Evolutionary conservation across 495 filamentous ascomycete genomes (phyloP).

Genomic region (Penicillium pulvis): DNA sequence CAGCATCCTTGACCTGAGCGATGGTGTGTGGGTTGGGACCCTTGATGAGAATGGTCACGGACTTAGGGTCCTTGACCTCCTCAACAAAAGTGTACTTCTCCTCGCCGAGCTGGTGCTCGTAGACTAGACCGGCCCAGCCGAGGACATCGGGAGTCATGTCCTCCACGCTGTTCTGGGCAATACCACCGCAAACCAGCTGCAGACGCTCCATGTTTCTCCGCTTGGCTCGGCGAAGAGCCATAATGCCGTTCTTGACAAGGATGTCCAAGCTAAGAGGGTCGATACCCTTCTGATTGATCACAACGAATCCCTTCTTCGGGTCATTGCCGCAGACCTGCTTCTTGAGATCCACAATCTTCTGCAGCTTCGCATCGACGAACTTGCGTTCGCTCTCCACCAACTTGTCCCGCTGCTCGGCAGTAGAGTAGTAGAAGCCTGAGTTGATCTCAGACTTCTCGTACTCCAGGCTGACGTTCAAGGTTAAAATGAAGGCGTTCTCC

Average conservation of each 20-base stretch:
- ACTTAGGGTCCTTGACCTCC: constrained; percentile 98
- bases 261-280: constrained; percentile 95
- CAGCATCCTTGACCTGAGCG: constrained; percentile 91
- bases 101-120: constrained; percentile 96
- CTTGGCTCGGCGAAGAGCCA: constrained; percentile 92
- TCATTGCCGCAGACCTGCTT: constrained; percentile 96
- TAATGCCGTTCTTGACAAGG: constrained; percentile 94
- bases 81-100: constrained; percentile 99
- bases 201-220: constrained; percentile 98
- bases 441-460: constrained; percentile 99
- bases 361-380: constrained; percentile 94
- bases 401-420: constrained; percentile 93
- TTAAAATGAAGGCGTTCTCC: constrained; percentile 93
- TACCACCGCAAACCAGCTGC: constrained; percentile 89
- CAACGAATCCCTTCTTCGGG: constrained; percentile 91
- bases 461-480: constrained; percentile 93
- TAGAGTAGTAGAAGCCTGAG: constrained; percentile 98
- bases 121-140: constrained; percentile 94
- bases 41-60: constrained; percentile 97
- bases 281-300: constrained; percentile 99
- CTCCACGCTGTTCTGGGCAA: constrained; percentile 93
- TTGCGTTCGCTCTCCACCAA: constrained; percentile 94
- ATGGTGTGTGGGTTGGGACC: constrained; percentile 97
- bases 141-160: constrained; percentile 86
- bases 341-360: constrained; percentile 98